phyloP scores from a whole-genome alignment of 1,284 basidiomycete genomes.

The Fomitopsis palustris region DNA sequence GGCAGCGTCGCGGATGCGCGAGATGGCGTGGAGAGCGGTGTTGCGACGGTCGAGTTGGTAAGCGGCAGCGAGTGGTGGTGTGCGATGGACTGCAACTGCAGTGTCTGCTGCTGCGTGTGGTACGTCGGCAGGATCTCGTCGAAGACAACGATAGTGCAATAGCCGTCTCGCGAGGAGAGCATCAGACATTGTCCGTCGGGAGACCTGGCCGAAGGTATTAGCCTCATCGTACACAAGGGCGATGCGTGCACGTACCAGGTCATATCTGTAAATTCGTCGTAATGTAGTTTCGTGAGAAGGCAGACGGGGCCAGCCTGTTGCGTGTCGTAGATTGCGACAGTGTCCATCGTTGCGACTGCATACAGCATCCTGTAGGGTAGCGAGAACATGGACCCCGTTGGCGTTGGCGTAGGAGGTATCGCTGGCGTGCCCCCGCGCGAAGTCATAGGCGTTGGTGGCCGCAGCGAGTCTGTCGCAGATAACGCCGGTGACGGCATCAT shows the following conservation, averaged over 20 bases:
- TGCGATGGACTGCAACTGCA: slow-evolving; percentile 85
- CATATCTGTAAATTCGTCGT: slow-evolving; percentile 97
- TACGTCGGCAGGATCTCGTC: slow-evolving; percentile 87
- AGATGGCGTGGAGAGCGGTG: slow-evolving; percentile 38
- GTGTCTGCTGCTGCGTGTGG: slow-evolving; percentile 83
- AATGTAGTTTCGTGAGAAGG: slow-evolving; percentile 93
- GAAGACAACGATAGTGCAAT: slow-evolving; percentile 91
- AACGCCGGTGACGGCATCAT: slow-evolving; percentile 53
- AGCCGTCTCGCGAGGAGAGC: slow-evolving; percentile 92
- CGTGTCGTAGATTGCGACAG: slow-evolving; percentile 94
- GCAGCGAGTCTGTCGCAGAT: slow-evolving; percentile 50
- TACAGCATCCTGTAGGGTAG: slow-evolving; percentile 94
- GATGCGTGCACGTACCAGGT: slow-evolving; percentile 68
- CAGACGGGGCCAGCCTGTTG: slow-evolving; percentile 94
- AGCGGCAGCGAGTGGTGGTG: slow-evolving; percentile 74
- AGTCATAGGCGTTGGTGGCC: slow-evolving; percentile 51
- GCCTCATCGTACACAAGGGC: slow-evolving; percentile 3
- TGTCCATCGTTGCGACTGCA: slow-evolving; percentile 96
- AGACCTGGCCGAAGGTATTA: slow-evolving; percentile 60
- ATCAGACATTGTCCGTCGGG: slow-evolving; percentile 93
- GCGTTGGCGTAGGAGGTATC: slow-evolving; percentile 16
- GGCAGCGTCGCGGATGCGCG: slow-evolving; percentile 33
- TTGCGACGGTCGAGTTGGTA: slow-evolving; percentile 33
- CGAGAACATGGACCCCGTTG: slow-evolving; percentile 72
- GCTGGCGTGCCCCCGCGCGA: slow-evolving; percentile 55